Evolutionary conservation across 2,329 filamentous ascomycete genomes (phyloP).

Genomic region (Trichoderma sp.): DNA sequence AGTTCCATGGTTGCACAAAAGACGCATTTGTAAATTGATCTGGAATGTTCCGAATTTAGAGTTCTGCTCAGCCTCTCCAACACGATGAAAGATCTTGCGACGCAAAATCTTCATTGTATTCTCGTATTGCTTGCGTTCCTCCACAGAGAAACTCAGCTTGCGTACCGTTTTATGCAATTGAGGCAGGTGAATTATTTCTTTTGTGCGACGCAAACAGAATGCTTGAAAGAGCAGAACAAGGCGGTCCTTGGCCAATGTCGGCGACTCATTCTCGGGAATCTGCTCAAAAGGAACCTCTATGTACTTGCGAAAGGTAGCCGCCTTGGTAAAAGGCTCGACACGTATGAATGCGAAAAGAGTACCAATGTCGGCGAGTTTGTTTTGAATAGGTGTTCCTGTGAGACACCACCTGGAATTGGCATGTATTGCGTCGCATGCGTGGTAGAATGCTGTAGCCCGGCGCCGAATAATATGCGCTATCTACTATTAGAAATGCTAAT

Average conservation of each 20-base stretch:
- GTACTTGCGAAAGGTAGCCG: slow-evolving; percentile 41
- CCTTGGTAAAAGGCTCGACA: slow-evolving; percentile 40
- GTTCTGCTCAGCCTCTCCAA: slow-evolving; percentile 33
- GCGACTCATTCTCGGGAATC: slow-evolving; percentile 14
- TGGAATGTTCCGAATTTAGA: slow-evolving; percentile 46
- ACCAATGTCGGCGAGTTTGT: slow-evolving; percentile 50
- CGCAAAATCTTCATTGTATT: slow-evolving; percentile 37
- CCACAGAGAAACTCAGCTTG: background rate
- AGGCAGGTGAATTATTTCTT: slow-evolving; percentile 40
- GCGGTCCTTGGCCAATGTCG: slow-evolving; percentile 28
- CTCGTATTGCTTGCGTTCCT: slow-evolving; percentile 31
- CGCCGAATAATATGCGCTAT: slow-evolving; percentile 52
- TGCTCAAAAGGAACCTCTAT: slow-evolving; percentile 41
- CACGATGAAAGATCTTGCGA: slow-evolving; percentile 38
- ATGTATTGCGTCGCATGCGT: slow-evolving; percentile 39
- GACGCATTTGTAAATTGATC: slow-evolving; percentile 43
- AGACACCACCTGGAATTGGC: slow-evolving; percentile 51
- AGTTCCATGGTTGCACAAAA: slow-evolving; percentile 51
- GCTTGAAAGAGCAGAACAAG: slow-evolving; percentile 36
- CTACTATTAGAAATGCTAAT: too few species aligned
- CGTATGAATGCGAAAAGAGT: slow-evolving; percentile 49
- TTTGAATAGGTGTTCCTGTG: slow-evolving; percentile 54
- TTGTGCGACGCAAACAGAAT: slow-evolving; percentile 42
- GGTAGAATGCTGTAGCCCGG: slow-evolving; percentile 43
- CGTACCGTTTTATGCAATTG: background rate